Conservation (phyloP, 805 yeast genomes). For the Kazachstania africana region DNA sequence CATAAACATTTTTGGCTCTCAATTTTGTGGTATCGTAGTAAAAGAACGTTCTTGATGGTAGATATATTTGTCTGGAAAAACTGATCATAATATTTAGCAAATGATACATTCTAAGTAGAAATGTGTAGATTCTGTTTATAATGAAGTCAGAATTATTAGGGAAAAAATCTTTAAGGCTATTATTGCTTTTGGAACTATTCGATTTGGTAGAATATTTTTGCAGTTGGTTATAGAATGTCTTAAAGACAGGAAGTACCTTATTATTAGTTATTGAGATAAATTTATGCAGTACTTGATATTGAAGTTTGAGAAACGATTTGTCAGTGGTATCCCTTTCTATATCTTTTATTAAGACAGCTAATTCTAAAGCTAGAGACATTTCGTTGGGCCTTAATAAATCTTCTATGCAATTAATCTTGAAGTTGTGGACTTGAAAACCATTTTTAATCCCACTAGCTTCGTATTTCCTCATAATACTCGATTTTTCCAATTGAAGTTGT, state of each 20-base stretch:
- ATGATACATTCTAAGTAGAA: conserved; percentile 12
- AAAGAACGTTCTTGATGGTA: conserved; percentile 16
- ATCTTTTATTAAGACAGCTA: conserved; percentile 26
- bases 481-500: conserved; percentile 23
- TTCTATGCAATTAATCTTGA: conserved; percentile 20
- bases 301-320: conserved; percentile 18
- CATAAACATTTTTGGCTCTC: conserved; percentile 14
- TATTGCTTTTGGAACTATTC: conserved; percentile 1
- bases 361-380: conserved; percentile 16
- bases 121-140: conserved; percentile 36
- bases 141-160: conserved; percentile 10
- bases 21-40: conserved; percentile 10
- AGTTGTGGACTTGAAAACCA: conserved; percentile 12
- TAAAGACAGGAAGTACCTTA: conserved; percentile 14
- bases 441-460: conserved; percentile 15
- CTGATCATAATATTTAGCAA: conserved; percentile 10
- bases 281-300: conserved; percentile 19
- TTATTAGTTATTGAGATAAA: conserved; percentile 17
- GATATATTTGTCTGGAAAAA: conserved; percentile 17
- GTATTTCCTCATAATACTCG: conserved; percentile 18
- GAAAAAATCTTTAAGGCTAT: conserved; percentile 1
- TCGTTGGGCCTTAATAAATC: conserved; percentile 27
- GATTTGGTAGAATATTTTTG: conserved; percentile 14
- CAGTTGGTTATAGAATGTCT: conserved; percentile 18
- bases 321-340: conserved; percentile 15